Evolutionary conservation across 257 asterid species (phyloP).

Genomic region (Misopates orontium): DNA sequence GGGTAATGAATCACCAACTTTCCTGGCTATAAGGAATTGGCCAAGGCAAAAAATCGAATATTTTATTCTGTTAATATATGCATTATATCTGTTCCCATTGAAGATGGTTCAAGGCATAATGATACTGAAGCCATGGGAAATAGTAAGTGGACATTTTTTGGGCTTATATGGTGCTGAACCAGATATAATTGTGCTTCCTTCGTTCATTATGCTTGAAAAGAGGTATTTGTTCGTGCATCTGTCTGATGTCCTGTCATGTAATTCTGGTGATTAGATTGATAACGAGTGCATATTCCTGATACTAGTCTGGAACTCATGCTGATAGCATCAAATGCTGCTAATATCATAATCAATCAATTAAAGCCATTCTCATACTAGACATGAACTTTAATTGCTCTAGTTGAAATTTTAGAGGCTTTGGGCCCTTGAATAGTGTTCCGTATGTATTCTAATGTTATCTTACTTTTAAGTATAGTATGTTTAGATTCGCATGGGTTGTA

Average conservation of each 20-base stretch:
- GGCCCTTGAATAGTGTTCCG: too few species aligned
- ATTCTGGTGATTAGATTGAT: not conserved
- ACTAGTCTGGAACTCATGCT: too few species aligned
- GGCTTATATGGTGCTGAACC: not conserved
- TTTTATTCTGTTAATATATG: not conserved
- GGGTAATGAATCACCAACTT: too few species aligned
- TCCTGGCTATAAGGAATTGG: not conserved
- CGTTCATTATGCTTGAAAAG: not conserved
- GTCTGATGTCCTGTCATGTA: not conserved
- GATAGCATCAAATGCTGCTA: too few species aligned
- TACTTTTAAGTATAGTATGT: too few species aligned
- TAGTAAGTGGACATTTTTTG: not conserved
- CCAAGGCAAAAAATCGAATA: not conserved
- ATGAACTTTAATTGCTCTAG: too few species aligned
- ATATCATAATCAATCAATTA: too few species aligned
- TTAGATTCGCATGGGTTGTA: too few species aligned
- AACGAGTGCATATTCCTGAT: not conserved
- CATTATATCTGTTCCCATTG: too few species aligned
- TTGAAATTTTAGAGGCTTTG: too few species aligned
- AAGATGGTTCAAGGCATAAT: not conserved
- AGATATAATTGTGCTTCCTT: not conserved
- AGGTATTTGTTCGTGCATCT: not conserved
- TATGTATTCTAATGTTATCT: too few species aligned
- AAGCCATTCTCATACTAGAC: too few species aligned
- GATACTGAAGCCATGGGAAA: not conserved